Evolutionary conservation across 176 grass and related monocot species (phyloP).

Genomic region (Alloteropsis semialata): DNA sequence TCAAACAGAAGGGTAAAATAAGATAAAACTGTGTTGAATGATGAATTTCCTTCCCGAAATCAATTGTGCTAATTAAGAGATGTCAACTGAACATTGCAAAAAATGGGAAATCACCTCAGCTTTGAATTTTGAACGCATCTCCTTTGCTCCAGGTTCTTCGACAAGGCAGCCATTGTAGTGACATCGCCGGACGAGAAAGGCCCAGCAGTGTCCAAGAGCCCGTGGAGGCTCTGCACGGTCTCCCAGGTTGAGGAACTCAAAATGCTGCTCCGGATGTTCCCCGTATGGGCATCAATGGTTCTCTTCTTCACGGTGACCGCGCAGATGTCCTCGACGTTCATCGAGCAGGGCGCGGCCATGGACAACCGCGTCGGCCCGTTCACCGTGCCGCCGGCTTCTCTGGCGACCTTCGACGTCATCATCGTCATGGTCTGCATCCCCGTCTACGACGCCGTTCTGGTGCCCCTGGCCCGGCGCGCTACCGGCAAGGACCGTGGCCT

Average conservation of each 20-base stretch:
- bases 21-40: too few relatives aligned
- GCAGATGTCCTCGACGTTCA: too few relatives aligned
- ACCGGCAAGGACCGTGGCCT: slow-evolving; percentile 32
- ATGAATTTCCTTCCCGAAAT: too few relatives aligned
- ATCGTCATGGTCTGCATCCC: slow-evolving; percentile 25
- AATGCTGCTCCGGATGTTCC: too few relatives aligned
- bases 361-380: slow-evolving; percentile 28
- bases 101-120: too few relatives aligned
- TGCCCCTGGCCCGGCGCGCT: slow-evolving; percentile 17
- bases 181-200: background rate
- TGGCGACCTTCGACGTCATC: slow-evolving; percentile 9
- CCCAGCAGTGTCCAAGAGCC: rapidly evolving
- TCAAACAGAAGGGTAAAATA: too few relatives aligned
- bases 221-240: slow-evolving; percentile 38
- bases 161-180: slow-evolving; percentile 31
- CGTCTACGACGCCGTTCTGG: slow-evolving; percentile 16
- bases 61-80: too few relatives aligned
- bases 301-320: slow-evolving; percentile 23
- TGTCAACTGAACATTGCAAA: too few relatives aligned
- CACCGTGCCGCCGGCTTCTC: slow-evolving; percentile 25
- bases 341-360: slow-evolving; percentile 33
- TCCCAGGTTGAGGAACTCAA: too few relatives aligned
- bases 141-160: slow-evolving; percentile 41
- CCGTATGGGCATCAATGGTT: slow-evolving; percentile 26
- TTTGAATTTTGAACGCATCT: too few relatives aligned